These are phyloP conservation scores for Geranium incanum DNA, from an alignment of 441 rosid genomes.

Conservation along the genomic window DNA sequence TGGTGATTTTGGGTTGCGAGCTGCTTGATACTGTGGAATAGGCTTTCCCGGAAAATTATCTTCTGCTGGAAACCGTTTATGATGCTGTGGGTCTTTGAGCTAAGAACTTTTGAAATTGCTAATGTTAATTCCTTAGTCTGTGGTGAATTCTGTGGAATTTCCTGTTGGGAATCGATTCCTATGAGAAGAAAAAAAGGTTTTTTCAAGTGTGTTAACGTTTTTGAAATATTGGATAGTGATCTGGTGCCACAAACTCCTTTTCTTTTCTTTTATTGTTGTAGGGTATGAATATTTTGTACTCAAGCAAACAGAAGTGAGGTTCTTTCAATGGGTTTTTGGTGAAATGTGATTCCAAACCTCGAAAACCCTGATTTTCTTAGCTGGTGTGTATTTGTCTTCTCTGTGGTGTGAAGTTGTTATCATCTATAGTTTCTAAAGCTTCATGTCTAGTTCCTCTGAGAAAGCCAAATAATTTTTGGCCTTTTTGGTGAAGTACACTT, in stretches of 20 bases:
- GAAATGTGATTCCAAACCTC: neutral
- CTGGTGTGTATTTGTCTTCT: neutral
- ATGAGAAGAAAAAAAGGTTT: neutral
- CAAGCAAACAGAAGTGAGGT: neutral
- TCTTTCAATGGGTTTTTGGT: neutral
- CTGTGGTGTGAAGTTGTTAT: neutral
- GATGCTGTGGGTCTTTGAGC: neutral
- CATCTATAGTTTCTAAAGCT: neutral
- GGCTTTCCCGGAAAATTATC: neutral
- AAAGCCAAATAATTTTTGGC: neutral
- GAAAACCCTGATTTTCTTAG: neutral
- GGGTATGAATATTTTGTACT: neutral
- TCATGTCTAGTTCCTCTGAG: neutral
- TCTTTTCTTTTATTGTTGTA: neutral
- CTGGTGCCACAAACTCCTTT: neutral
- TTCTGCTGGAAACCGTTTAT: neutral
- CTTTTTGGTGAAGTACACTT: neutral
- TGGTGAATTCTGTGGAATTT: neutral
- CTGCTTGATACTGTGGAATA: neutral
- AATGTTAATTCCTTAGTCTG: neutral
- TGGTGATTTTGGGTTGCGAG: neutral
- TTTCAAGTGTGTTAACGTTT: no score
- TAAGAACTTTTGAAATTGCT: neutral
- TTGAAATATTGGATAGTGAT: neutral
- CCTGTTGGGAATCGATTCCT: neutral